Conservation (phyloP, 2,329 filamentous ascomycete genomes). For the Fusarium robinianum region DNA sequence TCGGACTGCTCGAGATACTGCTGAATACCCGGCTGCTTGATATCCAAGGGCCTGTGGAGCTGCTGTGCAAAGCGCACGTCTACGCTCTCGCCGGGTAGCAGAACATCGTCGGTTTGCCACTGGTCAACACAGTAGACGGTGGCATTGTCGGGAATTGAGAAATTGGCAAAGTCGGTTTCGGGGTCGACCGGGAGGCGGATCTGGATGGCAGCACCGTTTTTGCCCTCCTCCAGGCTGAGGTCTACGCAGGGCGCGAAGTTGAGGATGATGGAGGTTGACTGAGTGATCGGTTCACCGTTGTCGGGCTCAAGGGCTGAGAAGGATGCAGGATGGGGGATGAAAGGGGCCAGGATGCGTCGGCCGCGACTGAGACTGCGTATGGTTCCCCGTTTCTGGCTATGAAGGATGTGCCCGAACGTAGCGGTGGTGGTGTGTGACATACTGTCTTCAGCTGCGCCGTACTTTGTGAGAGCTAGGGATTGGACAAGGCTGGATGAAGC, state of each 20-base stretch:
- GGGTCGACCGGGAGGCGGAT: constrained; percentile 40
- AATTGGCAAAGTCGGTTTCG: constrained; percentile 35
- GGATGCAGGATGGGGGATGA: constrained; percentile 52
- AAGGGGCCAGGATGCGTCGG: constrained; percentile 49
- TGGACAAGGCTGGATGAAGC: constrained; percentile 6
- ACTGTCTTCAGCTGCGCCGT: neutral
- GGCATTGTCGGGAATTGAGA: constrained; percentile 37
- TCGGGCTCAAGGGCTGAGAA: constrained; percentile 46
- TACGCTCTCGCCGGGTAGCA: constrained; percentile 52
- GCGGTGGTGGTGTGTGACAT: constrained; percentile 43
- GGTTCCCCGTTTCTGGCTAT: constrained; percentile 25
- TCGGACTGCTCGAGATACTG: constrained; percentile 51
- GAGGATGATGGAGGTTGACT: constrained; percentile 48
- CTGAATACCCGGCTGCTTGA: constrained; percentile 43
- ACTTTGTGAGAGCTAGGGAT: constrained; percentile 7
- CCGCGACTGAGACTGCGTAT: constrained; percentile 5
- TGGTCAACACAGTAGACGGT: constrained; percentile 40
- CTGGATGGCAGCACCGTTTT: constrained; percentile 32
- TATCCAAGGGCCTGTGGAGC: constrained; percentile 45
- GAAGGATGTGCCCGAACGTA: constrained; percentile 58
- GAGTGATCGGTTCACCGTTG: constrained; percentile 30
- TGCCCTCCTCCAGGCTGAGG: neutral
- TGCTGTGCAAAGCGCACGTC: constrained; percentile 52
- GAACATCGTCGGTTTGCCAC: constrained; percentile 46
- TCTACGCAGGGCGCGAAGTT: constrained; percentile 49